Evolutionary conservation across 768 basidiomycete genomes (phyloP).

Genomic region (Termitomyces sp.): DNA sequence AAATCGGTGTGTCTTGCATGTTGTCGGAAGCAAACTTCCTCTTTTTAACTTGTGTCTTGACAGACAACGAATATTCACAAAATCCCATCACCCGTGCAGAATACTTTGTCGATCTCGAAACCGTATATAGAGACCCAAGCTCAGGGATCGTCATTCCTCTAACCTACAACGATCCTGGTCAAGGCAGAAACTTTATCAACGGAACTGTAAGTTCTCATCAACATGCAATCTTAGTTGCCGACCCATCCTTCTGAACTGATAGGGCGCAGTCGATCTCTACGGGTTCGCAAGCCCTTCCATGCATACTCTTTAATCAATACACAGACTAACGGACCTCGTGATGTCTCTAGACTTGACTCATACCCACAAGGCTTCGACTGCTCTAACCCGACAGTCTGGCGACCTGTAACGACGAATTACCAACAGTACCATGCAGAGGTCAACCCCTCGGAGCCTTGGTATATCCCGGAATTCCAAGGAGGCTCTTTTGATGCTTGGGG

Average conservation of each 20-base stretch:
- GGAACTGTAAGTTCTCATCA: slow-evolving; percentile 45
- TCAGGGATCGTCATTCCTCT: slow-evolving; percentile 62
- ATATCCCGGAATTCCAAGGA: slow-evolving; percentile 71
- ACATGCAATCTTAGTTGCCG: neutral
- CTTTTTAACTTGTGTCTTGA: neutral
- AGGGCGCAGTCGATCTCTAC: slow-evolving; percentile 74
- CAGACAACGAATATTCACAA: slow-evolving; percentile 76
- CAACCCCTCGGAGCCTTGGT: slow-evolving; percentile 55
- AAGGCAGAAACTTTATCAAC: slow-evolving; percentile 56
- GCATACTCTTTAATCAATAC: neutral
- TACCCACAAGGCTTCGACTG: slow-evolving; percentile 83
- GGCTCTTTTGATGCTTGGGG: slow-evolving; percentile 84
- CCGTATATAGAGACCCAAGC: slow-evolving; percentile 34
- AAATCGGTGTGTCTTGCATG: slow-evolving; percentile 35
- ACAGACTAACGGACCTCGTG: neutral
- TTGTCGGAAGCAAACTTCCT: neutral
- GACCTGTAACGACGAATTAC: slow-evolving; percentile 55
- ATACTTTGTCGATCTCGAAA: slow-evolving; percentile 62
- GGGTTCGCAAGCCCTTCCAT: slow-evolving; percentile 34
- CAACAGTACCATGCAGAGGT: slow-evolving; percentile 52
- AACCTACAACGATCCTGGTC: slow-evolving; percentile 68
- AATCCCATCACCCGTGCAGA: slow-evolving; percentile 34
- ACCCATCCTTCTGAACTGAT: neutral
- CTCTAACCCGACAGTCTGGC: slow-evolving; percentile 65
- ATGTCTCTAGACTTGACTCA: slow-evolving; percentile 42